Conservation (phyloP, 208 protist species). For the Trypanosoma congolense region DNA sequence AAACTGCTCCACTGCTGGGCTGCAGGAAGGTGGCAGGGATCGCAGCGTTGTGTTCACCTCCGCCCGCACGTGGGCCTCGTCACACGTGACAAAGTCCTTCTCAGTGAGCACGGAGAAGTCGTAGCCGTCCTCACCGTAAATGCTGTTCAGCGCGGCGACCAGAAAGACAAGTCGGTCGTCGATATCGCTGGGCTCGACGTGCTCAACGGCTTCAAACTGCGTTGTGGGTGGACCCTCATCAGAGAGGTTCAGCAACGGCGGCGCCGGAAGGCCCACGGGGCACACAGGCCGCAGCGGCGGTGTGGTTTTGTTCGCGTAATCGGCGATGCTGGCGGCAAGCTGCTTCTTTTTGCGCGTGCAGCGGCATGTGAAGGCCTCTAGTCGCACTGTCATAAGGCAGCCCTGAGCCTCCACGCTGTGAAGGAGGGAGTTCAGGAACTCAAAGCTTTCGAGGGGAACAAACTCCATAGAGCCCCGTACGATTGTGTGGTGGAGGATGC, state of each 20-base stretch:
- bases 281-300: slow-evolving; percentile 44
- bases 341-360: slow-evolving; percentile 61
- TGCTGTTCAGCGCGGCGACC: slow-evolving; percentile 61
- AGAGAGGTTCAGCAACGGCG: slow-evolving; percentile 21
- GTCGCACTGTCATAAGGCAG: slow-evolving; percentile 51
- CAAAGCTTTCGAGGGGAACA: slow-evolving; percentile 64
- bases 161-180: slow-evolving; percentile 70
- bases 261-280: slow-evolving; percentile 13
- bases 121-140: slow-evolving; percentile 71
- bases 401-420: slow-evolving; percentile 64
- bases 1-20: slow-evolving; percentile 49
- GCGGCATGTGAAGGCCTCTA: slow-evolving; percentile 76
- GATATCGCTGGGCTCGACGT: slow-evolving; percentile 27
- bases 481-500: too few species aligned
- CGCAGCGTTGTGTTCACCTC: slow-evolving; percentile 43
- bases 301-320: slow-evolving; percentile 47
- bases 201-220: slow-evolving; percentile 2
- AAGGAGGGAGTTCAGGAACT: slow-evolving; percentile 72
- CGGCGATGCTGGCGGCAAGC: slow-evolving; percentile 42
- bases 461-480: slow-evolving; percentile 46
- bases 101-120: slow-evolving; percentile 73
- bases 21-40: slow-evolving; percentile 39
- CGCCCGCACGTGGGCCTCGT: slow-evolving; percentile 34
- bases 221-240: slow-evolving; percentile 2
- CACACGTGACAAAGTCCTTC: slow-evolving; percentile 51